Base-by-base conservation (phyloP, 805 yeast genomes). In the Blastobotrys robertii region DNA sequence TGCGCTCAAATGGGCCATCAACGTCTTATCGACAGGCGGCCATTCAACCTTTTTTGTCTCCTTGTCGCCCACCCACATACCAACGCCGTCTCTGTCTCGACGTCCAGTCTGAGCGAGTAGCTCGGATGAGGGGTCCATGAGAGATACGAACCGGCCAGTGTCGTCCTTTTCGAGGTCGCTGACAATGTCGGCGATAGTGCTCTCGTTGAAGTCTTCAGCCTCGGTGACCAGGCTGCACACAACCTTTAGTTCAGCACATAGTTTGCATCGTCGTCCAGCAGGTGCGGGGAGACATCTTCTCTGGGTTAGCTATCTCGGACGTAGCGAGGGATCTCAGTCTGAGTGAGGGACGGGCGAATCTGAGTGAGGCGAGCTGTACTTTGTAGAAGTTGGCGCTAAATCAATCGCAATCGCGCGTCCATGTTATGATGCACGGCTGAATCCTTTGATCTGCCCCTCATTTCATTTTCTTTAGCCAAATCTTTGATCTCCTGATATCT, bases 211-310 rank as follows among this genome's bases (percentile, higher is more conserved):
- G 22, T 16, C 14, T 34, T 11, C 25, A 4, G 25, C 37, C 25
- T 34, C 40, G 8, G 44, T 40, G n/a, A 30, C 47, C 9, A 45
- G 43, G 40, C 56, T 48, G 52, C 60, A 56, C 25, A 42, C 36
- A 16, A 56, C 47, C 30, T 46, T 47, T 11, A 43, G 45, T 34
- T 54, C 54, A 39, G 36, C 43, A 35, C 62, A 57, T 5, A 57
- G 50, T 38, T 50, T 47, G 31, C 62, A 57, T 13, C 56, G 50
- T 25, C 46, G 48, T 30, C 44, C 52, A 22, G 40, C 39, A 15
- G 44, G 32, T 3, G 57, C 51, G 14, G 53, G 46, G 33, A 43
- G 49, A 37, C 58, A 54, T 5, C 58, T 55, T 34, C 51, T 43
- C 57, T 51, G 16, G 11, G 13, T 14, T 38, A 30, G 25, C 35